Base-by-base conservation (phyloP, 1,284 basidiomycete genomes). In the Schizopora paradoxa region DNA sequence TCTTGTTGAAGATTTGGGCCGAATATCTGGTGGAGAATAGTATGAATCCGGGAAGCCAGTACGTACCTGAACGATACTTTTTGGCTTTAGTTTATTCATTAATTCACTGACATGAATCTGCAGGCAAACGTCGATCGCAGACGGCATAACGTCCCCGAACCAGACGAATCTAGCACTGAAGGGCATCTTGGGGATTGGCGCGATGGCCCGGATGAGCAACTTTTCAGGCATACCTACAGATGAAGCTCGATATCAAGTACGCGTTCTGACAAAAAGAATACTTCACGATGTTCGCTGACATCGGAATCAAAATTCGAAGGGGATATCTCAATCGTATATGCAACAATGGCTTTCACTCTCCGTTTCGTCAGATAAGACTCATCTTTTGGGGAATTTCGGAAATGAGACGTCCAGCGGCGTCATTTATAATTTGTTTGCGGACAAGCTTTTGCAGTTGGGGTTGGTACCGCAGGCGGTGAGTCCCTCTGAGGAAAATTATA, bases 391-490 rank as follows among this genome's bases (percentile, higher is more conserved):
- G 48, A 55, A 45, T 4, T 69, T 64, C 41, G 54, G 53, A 3
- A 39, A 54, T 6, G 8, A 49, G 0, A 34, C 44, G 5, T 60
- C 63, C 2, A 68, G 61, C 60, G 61, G 64, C 1, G 40, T 69
- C 21, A 60, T 69, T 43, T 76, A 76, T 54, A 77, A 76, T 47
- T 47, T 76, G n/a, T 71, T 66, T 45, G 63, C 67, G 10, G 72
- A 75, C 47, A 59, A 59, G 43, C 53, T 72, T 10, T 48, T 63
- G 34, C 49, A 51, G 28, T 48, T 54, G 11, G 41, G 56, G 33
- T 33, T 60, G 18, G 60, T 61, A 53, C 56, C 59, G 8, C 36
- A 54, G 8, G 53, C 45, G 22, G 47, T 64, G 8, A 60, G 61
- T 41, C 13, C n/a, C 5, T 13, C 18, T 31, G 8, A 14, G 8